Conservation (phyloP, 495 filamentous ascomycete genomes). For the Tuber brumale region DNA sequence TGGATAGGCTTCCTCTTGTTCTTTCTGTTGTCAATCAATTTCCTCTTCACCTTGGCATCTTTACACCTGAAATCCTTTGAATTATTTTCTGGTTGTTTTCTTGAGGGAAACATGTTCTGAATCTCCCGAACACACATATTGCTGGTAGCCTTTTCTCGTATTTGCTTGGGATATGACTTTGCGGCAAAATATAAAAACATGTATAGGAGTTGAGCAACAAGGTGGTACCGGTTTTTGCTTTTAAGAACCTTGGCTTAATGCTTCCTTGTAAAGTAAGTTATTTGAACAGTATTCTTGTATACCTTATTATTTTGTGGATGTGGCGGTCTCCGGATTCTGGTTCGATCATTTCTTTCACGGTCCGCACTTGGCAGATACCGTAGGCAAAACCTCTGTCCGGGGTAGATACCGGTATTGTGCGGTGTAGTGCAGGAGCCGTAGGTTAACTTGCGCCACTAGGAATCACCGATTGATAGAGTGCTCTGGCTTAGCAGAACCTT, state of each 20-base stretch:
- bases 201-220: background rate
- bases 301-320: background rate
- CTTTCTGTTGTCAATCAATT: background rate
- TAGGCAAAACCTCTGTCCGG: background rate
- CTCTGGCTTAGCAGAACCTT: background rate
- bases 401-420: background rate
- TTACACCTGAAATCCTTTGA: background rate
- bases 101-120: background rate
- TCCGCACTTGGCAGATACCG: background rate
- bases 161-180: background rate
- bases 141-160: background rate
- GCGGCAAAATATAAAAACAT: background rate
- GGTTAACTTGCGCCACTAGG: background rate
- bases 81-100: background rate
- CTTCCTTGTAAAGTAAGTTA: slow-evolving; percentile 2
- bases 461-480: background rate
- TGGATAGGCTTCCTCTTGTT: background rate
- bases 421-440: background rate
- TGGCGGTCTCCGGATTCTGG: background rate
- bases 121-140: background rate
- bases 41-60: background rate
- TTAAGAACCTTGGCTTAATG: background rate
- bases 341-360: background rate
- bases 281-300: background rate
- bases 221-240: background rate